A percentile compares a stretch with the other conserved stretches of the same genome.
These are phyloP conservation scores for Brasenia schreberi DNA, from an alignment of 164 flowering plant genomes.

Conservation along the genomic window DNA sequence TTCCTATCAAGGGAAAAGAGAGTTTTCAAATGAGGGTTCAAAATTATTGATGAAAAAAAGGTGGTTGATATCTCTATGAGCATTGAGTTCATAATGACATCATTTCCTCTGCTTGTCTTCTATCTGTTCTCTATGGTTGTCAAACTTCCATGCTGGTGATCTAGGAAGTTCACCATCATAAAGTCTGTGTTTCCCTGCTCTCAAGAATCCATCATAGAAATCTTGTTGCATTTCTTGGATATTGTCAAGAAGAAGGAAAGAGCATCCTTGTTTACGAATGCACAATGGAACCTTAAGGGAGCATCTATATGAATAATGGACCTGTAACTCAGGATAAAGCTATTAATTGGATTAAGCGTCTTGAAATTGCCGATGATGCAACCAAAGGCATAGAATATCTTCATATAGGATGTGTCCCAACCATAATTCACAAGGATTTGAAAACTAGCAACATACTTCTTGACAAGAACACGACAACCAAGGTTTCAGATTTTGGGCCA, in stretches of 20 bases:
- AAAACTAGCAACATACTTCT: conserved; percentile 2
- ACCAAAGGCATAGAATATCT: conserved; percentile 47
- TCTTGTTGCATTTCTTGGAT: conserved; percentile 87
- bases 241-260: conserved; percentile 71
- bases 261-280: conserved; percentile 88
- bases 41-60: too few relatives aligned
- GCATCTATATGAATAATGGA: conserved; percentile 72
- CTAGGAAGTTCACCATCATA: too few relatives aligned
- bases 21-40: conserved; percentile 67
- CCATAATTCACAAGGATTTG: conserved; percentile 2
- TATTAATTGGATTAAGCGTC: conserved; percentile 83
- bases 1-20: conserved; percentile 87
- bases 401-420: conserved; percentile 4
- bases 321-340: conserved; percentile 30
- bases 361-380: conserved; percentile 80
- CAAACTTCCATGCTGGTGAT: too few relatives aligned
- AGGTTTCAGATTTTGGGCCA: conserved; percentile 98
- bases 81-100: too few relatives aligned
- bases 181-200: conserved; percentile 37
- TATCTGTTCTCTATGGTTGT: too few relatives aligned
- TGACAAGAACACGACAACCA: conserved; percentile 50
- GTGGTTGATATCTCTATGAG: too few relatives aligned
- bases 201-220: conserved; percentile 95
- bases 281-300: conserved; percentile 89
- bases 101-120: too few relatives aligned